Evolutionary conservation across 2,329 filamentous ascomycete species (phyloP).

Genomic region (Trichoderma sp.): DNA sequence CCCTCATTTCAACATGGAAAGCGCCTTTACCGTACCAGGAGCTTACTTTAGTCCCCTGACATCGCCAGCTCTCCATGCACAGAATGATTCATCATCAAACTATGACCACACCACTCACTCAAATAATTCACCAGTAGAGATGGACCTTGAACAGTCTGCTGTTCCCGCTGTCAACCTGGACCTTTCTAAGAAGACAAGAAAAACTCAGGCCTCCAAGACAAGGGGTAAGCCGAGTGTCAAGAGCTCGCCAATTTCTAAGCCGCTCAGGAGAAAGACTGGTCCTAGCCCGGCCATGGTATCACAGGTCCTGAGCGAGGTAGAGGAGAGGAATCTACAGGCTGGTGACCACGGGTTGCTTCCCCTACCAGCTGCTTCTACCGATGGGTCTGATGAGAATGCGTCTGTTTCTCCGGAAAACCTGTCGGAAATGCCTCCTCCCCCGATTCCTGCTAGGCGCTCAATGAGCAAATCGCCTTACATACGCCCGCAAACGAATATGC

Average conservation of each 20-base stretch:
- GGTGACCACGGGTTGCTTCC: slow-evolving; percentile 41
- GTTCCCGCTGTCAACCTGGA: slow-evolving; percentile 47
- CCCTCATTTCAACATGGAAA: slow-evolving; percentile 63
- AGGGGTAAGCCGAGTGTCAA: slow-evolving; percentile 57
- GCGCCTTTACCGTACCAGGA: slow-evolving; percentile 62
- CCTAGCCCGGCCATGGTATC: slow-evolving; percentile 58
- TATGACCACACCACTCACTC: slow-evolving; percentile 49
- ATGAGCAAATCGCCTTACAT: slow-evolving; percentile 69
- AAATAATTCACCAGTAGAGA: slow-evolving; percentile 58
- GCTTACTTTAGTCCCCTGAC: slow-evolving; percentile 83
- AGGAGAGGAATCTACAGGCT: slow-evolving; percentile 40
- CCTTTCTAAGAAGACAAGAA: slow-evolving; percentile 53
- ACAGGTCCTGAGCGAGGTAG: slow-evolving; percentile 56
- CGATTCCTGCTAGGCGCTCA: slow-evolving; percentile 66
- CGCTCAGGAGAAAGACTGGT: slow-evolving; percentile 55
- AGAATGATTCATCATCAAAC: slow-evolving; percentile 54
- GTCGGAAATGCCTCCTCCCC: slow-evolving; percentile 67
- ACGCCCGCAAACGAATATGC: slow-evolving; percentile 49
- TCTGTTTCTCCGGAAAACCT: slow-evolving; percentile 66
- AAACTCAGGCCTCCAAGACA: slow-evolving; percentile 54
- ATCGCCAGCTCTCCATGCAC: slow-evolving; percentile 76
- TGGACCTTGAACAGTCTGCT: slow-evolving; percentile 52
- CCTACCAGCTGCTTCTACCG: slow-evolving; percentile 45
- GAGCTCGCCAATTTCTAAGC: slow-evolving; percentile 73
- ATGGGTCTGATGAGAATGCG: slow-evolving; percentile 64